Evolutionary conservation across 352 stramenopile genomes (phyloP).

Genomic region (Phytophthora citrophthora): DNA sequence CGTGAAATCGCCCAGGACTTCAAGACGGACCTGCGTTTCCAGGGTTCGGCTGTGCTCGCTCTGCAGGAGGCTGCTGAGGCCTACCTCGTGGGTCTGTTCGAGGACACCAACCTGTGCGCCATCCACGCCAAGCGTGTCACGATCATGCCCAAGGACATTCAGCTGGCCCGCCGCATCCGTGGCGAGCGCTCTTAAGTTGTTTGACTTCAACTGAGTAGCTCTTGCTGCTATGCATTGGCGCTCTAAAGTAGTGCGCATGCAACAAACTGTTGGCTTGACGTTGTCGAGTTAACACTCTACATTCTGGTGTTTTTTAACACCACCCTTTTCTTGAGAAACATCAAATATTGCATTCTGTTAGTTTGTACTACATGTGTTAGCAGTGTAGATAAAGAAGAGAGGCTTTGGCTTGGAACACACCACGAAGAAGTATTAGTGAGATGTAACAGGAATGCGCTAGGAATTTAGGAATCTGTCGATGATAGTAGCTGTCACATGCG

Average conservation of each 20-base stretch:
- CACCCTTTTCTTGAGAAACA: constrained; percentile 44
- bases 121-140: constrained; percentile 95
- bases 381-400: too few species aligned
- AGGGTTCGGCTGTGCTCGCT: constrained; percentile 82
- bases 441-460: too few species aligned
- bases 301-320: constrained; percentile 65
- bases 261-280: constrained; percentile 9
- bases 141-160: constrained; percentile 96
- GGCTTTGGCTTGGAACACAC: too few species aligned
- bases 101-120: constrained; percentile 93
- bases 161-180: constrained; percentile 92
- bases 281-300: constrained; percentile 17
- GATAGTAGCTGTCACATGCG: too few species aligned
- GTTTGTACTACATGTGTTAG: too few species aligned
- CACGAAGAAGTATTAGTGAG: too few species aligned
- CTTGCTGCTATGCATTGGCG: constrained; percentile 63
- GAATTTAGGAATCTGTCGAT: too few species aligned
- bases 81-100: constrained; percentile 81
- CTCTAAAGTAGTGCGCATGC: not conserved
- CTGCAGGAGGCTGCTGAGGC: constrained; percentile 89
- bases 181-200: constrained; percentile 80
- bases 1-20: constrained; percentile 88
- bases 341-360: not conserved
- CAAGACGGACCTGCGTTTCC: constrained; percentile 91
- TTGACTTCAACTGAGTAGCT: constrained; percentile 56